phyloP scores from a whole-genome alignment of 148 eudicot species.

The Rhododendron molle region DNA sequence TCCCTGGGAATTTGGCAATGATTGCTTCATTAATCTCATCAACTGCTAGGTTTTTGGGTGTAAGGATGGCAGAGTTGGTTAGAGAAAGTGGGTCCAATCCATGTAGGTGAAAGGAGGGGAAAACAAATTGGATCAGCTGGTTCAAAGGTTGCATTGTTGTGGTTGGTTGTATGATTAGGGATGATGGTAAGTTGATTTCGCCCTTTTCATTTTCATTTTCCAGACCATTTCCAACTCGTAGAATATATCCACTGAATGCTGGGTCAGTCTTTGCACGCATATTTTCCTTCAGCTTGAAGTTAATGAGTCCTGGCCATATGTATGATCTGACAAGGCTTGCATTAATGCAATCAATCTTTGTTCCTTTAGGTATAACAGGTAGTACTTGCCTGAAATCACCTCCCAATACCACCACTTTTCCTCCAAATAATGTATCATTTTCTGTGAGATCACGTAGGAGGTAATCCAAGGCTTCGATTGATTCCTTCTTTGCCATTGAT shows the following conservation, averaged over 20 bases:
- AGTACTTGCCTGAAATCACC: background rate
- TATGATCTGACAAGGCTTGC: background rate
- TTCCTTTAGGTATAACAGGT: background rate
- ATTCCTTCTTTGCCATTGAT: background rate
- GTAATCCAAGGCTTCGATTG: background rate
- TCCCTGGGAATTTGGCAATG: background rate
- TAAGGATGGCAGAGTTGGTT: background rate
- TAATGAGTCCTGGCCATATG: background rate
- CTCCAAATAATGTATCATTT: background rate
- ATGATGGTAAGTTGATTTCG: no score
- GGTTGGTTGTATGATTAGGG: background rate
- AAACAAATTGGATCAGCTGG: background rate
- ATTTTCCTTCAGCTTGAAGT: background rate
- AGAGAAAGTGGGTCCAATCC: rapidly evolving
- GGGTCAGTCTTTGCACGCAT: background rate
- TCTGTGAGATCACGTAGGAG: background rate
- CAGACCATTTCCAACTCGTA: background rate
- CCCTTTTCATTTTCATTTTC: background rate
- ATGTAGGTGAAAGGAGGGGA: background rate
- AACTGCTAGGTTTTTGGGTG: background rate
- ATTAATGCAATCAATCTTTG: background rate
- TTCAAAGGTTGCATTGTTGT: background rate
- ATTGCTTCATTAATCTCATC: background rate
- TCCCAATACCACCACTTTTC: background rate
- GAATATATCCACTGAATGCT: background rate